Conservation (phyloP, 1,284 basidiomycete species). For the Phenoliferia sp. region DNA sequence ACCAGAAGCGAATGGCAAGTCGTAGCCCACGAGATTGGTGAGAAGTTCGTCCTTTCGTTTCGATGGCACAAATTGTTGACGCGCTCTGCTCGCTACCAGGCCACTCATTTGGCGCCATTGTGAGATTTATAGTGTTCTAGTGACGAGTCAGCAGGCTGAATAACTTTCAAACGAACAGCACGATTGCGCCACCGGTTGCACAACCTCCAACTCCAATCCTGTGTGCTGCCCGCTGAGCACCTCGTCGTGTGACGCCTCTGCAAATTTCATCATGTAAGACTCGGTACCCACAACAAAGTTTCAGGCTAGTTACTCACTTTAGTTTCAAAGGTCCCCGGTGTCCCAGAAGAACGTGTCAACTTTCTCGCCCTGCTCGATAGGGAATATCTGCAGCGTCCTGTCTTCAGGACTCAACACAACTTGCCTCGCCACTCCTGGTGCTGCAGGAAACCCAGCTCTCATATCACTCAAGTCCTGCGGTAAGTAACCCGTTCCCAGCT, state of each 20-base stretch:
- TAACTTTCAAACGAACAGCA: constrained; percentile 85
- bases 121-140: neutral
- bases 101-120: no score
- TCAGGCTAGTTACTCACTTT: neutral
- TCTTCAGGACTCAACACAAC: constrained; percentile 42
- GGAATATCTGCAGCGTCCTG: constrained; percentile 68
- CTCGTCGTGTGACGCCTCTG: constrained; percentile 57
- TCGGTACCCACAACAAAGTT: neutral
- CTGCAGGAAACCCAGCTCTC: constrained; percentile 20
- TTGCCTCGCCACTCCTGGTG: constrained; percentile 20
- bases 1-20: constrained; percentile 61
- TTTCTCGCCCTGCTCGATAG: constrained; percentile 76
- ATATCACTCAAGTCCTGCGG: constrained; percentile 23
- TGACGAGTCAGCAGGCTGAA: constrained; percentile 82
- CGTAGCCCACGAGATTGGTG: constrained; percentile 76
- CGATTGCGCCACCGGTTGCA: constrained; percentile 56
- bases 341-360: constrained; percentile 50
- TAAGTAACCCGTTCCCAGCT: neutral
- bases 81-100: no score
- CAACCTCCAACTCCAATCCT: constrained; percentile 41
- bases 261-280: constrained; percentile 29
- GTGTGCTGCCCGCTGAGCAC: constrained; percentile 67
- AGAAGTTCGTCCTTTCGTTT: constrained; percentile 36
- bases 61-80: no score
- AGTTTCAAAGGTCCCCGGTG: constrained; percentile 56